A percentile compares a stretch with the other conserved stretches of the same genome.
phyloP scores from a whole-genome alignment of 805 yeast genomes.

The Priceomyces medius region DNA sequence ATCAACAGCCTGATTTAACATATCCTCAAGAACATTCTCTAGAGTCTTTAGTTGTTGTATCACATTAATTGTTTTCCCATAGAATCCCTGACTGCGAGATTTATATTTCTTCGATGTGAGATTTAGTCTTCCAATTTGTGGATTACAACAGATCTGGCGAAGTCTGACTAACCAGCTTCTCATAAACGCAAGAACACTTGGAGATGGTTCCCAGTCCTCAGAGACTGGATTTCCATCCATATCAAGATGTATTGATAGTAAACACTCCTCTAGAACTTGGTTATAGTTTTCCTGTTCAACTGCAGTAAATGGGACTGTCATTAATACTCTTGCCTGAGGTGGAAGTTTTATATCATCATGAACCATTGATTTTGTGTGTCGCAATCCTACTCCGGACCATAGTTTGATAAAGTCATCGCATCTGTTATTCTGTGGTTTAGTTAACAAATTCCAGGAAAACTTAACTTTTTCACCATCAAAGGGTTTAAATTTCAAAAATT shows the following conservation, averaged over 20 bases:
- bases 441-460: constrained; percentile 39
- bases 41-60: constrained; percentile 43
- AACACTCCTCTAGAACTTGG: constrained; percentile 59
- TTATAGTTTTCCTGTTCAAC: constrained; percentile 85
- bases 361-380: constrained; percentile 88
- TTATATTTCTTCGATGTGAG: constrained; percentile 23
- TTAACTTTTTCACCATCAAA: constrained; percentile 47
- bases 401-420: constrained; percentile 38
- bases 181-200: constrained; percentile 45
- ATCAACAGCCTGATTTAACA: constrained; percentile 57
- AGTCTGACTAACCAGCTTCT: constrained; percentile 66
- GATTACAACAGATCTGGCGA: constrained; percentile 83
- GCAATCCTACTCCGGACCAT: constrained; percentile 55
- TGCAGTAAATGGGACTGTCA: constrained; percentile 74
- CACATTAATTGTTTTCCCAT: constrained; percentile 15
- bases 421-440: constrained; percentile 9
- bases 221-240: constrained; percentile 50
- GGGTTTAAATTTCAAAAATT: constrained; percentile 68
- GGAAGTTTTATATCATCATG: constrained; percentile 76
- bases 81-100: constrained; percentile 12
- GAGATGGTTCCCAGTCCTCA: constrained; percentile 49
- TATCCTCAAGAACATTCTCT: constrained; percentile 64
- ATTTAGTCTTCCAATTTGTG: constrained; percentile 46
- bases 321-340: constrained; percentile 65
- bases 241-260: constrained; percentile 53